phyloP scores from a whole-genome alignment of 2,329 filamentous ascomycete species.

The Pseudomassariella vexata region DNA sequence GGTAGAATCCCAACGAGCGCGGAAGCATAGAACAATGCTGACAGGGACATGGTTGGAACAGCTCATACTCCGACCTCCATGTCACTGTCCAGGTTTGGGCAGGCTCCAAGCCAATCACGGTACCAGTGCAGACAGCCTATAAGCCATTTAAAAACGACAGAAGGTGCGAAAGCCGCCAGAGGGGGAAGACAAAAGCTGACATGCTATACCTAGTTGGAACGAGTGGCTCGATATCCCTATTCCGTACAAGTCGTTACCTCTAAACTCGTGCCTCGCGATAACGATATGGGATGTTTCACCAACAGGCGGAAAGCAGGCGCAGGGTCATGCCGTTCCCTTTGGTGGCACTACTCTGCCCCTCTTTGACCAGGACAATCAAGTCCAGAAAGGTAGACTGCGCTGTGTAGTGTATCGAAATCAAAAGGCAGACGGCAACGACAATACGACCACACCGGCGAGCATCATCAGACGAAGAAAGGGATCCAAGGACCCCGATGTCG shows the following conservation, averaged over 20 bases:
- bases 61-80: slow-evolving; percentile 81
- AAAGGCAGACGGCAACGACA: slow-evolving; percentile 77
- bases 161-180: slow-evolving; percentile 32
- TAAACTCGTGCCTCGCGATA: slow-evolving; percentile 79
- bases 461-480: slow-evolving; percentile 49
- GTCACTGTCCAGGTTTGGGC: slow-evolving; percentile 92
- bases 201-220: slow-evolving; percentile 63
- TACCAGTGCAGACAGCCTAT: slow-evolving; percentile 88
- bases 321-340: slow-evolving; percentile 81
- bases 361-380: slow-evolving; percentile 88
- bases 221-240: slow-evolving; percentile 92
- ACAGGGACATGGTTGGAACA: slow-evolving; percentile 33
- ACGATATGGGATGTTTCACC: slow-evolving; percentile 94
- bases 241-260: slow-evolving; percentile 73
- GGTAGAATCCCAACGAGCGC: slow-evolving; percentile 34
- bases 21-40: slow-evolving; percentile 11
- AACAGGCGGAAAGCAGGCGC: slow-evolving; percentile 61
- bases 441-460: slow-evolving; percentile 70
- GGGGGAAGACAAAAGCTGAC: background rate
- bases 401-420: slow-evolving; percentile 79
- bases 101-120: slow-evolving; percentile 88
- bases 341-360: slow-evolving; percentile 86
- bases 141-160: slow-evolving; percentile 77
- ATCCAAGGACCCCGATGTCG: slow-evolving; percentile 41
- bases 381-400: slow-evolving; percentile 89